These are phyloP conservation scores for Olyra latifolia DNA, from an alignment of 176 grass and related monocot genomes.

Conservation along the genomic window DNA sequence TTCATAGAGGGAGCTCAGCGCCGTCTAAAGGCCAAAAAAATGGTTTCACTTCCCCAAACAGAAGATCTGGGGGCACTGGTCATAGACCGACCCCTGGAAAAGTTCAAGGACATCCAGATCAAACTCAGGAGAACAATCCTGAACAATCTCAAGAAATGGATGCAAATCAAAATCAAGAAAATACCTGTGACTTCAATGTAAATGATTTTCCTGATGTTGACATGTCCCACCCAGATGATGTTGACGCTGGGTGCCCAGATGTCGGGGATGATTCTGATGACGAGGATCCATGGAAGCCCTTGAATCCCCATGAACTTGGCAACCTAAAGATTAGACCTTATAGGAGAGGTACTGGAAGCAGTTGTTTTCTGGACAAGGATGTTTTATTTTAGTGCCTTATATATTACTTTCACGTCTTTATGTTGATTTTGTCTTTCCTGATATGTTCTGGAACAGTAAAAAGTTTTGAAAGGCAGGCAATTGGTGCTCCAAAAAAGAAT, in stretches of 20 bases:
- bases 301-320: constrained; percentile 88
- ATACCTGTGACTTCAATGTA: constrained; percentile 28
- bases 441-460: constrained; percentile 66
- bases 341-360: constrained; percentile 56
- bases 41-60: constrained; percentile 57
- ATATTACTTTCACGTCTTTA: constrained; percentile 18
- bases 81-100: constrained; percentile 42
- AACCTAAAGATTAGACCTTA: constrained; percentile 81
- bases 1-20: constrained; percentile 30
- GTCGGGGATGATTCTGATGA: constrained; percentile 64
- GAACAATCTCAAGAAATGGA: constrained; percentile 34
- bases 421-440: constrained; percentile 37
- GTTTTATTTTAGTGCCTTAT: constrained; percentile 28
- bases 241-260: constrained; percentile 49
- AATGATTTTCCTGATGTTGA: constrained; percentile 43
- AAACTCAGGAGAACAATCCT: constrained; percentile 4
- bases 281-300: constrained; percentile 73
- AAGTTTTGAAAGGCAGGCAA: constrained; percentile 45
- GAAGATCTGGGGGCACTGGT: constrained; percentile 54
- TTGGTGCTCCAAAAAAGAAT: constrained; percentile 42
- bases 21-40: constrained; percentile 50
- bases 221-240: constrained; percentile 50
- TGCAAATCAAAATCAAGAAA: constrained; percentile 38
- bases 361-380: constrained; percentile 18
- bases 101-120: constrained; percentile 32